These are phyloP conservation scores for Xylaria palmicola DNA, from an alignment of 495 filamentous ascomycete species.

Conservation along the genomic window DNA sequence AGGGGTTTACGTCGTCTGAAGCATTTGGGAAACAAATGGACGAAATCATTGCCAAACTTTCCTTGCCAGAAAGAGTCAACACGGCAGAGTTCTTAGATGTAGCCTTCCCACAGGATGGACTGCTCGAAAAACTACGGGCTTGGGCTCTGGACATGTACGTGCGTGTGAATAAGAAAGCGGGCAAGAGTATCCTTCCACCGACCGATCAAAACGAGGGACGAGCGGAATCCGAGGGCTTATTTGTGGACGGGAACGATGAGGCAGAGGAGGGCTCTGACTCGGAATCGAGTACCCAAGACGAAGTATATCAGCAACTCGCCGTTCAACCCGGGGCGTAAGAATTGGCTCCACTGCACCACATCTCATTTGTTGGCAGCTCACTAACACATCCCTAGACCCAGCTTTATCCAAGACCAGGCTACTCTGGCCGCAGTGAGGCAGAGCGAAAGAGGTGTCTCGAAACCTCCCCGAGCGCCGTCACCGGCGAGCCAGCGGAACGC, in stretches of 20 bases:
- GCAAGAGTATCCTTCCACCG: background rate
- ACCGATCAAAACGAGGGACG: background rate
- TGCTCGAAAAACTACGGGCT: constrained; percentile 17
- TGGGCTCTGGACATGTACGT: constrained; percentile 22
- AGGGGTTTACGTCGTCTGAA: background rate
- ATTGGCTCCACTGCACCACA: background rate
- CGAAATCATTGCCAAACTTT: constrained; percentile 10
- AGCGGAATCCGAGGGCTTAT: constrained; percentile 14
- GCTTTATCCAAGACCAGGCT: constrained; percentile 21
- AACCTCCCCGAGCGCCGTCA: background rate
- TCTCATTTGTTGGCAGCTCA: background rate
- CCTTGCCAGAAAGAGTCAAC: background rate
- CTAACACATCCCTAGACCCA: constrained; percentile 23
- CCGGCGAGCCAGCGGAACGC: constrained; percentile 4
- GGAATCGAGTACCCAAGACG: background rate
- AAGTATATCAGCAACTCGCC: constrained; percentile 9
- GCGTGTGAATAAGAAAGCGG: constrained; percentile 3
- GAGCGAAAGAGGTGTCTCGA: constrained; percentile 13
- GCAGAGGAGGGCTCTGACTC: constrained; percentile 4
- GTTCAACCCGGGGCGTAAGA: constrained; percentile 9
- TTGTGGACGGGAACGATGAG: constrained; percentile 11
- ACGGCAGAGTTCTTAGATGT: constrained; percentile 10
- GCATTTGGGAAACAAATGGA: constrained; percentile 8
- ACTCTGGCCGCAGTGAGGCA: constrained; percentile 25
- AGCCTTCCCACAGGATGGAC: constrained; percentile 8